phyloP scores from a whole-genome alignment of 1,139 yeast species.

The Nakaseomyces bracarensis region DNA sequence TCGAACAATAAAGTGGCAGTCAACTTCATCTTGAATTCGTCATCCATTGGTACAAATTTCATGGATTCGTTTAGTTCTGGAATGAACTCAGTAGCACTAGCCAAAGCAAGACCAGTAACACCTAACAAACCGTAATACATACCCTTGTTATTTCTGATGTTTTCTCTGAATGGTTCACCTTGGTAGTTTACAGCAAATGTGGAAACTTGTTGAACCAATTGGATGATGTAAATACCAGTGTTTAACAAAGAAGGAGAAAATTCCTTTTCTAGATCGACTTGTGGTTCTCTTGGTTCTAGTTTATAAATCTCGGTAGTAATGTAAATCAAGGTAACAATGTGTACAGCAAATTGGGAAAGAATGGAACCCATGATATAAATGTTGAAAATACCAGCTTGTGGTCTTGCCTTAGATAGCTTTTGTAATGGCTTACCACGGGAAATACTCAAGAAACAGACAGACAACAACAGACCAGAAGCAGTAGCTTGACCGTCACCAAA shows the following conservation, averaged over 20 bases:
- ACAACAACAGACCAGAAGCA: constrained; percentile 77
- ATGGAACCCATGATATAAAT: constrained; percentile 95
- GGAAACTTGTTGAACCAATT: constrained; percentile 92
- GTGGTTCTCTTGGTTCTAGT: constrained; percentile 86
- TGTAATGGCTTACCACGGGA: constrained; percentile 90
- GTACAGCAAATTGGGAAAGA: constrained; percentile 92
- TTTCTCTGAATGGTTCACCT: constrained; percentile 94
- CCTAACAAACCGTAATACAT: constrained; percentile 95
- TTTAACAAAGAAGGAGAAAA: constrained; percentile 85
- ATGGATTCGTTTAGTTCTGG: constrained; percentile 91
- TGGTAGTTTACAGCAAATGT: constrained; percentile 97
- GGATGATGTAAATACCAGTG: constrained; percentile 91
- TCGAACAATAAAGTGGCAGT: constrained; percentile 69
- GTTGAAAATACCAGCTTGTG: constrained; percentile 96
- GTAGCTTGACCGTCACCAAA: constrained; percentile 98
- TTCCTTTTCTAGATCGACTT: constrained; percentile 79
- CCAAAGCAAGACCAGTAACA: constrained; percentile 78
- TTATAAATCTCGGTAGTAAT: constrained; percentile 75
- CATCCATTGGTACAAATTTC: constrained; percentile 82
- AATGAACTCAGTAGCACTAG: constrained; percentile 89
- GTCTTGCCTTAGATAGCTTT: constrained; percentile 86
- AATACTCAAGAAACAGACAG: constrained; percentile 91
- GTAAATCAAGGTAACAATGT: constrained; percentile 72
- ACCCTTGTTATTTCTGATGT: constrained; percentile 83
- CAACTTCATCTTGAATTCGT: constrained; percentile 66